Percentiles rank a stretch among this genome's conserved stretches.
Evolutionary conservation across 2,329 filamentous ascomycete genomes (phyloP).

Genomic region (Stagonosporopsis vannaccii): DNA sequence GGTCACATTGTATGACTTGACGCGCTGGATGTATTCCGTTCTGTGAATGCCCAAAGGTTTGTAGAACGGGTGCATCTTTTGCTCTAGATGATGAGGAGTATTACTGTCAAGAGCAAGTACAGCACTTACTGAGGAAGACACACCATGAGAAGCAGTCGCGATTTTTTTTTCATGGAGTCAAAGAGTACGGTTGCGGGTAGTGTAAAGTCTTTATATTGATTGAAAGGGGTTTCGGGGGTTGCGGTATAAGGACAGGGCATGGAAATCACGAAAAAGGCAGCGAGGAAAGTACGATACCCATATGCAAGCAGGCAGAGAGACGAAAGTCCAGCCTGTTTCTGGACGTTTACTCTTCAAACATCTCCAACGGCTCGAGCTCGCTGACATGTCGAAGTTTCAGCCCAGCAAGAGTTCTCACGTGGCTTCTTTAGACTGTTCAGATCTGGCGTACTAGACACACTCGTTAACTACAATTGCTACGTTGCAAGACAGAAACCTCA

Average conservation of each 20-base stretch:
- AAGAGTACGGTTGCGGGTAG: no score
- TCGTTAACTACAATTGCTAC: neutral
- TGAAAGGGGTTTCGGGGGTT: no score
- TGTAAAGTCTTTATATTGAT: no score
- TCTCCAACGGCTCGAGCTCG: neutral
- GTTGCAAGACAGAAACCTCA: neutral
- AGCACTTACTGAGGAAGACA: neutral
- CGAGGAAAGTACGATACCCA: constrained; percentile 5
- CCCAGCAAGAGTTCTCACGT: neutral
- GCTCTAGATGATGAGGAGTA: neutral
- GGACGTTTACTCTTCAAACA: neutral
- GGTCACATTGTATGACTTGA: neutral
- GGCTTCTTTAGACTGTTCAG: neutral
- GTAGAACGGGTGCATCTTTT: neutral
- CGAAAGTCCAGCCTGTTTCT: constrained; percentile 12
- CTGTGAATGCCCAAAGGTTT: neutral
- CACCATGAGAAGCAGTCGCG: constrained; percentile 9
- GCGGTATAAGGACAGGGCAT: no score
- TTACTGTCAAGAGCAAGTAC: neutral
- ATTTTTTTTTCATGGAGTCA: constrained; percentile 6
- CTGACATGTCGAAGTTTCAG: neutral
- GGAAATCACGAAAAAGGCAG: no score
- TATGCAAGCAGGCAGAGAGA: neutral
- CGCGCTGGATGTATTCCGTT: neutral
- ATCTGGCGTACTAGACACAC: neutral